Conservation (phyloP, 805 yeast species). For the Zygoascus bituminiphila region DNA sequence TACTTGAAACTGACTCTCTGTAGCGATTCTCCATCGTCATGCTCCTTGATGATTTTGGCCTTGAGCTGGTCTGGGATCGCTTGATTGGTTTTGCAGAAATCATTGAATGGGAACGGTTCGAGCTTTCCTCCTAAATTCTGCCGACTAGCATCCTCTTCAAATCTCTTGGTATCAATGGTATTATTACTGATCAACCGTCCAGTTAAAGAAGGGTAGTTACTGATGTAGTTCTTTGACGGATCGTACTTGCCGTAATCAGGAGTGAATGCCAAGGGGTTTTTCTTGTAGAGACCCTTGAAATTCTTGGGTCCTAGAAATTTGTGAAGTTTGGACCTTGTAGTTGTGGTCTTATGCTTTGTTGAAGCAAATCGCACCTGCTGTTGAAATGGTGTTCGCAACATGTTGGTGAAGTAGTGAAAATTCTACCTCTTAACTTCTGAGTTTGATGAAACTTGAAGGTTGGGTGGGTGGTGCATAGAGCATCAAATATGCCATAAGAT, state of each 20-base stretch:
- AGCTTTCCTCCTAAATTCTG: background rate
- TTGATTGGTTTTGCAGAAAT: slow-evolving; percentile 57
- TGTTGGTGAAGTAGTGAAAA: background rate
- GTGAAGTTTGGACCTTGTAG: slow-evolving; percentile 34
- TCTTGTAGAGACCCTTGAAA: slow-evolving; percentile 69
- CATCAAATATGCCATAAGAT: too few relatives aligned
- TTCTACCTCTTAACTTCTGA: too few relatives aligned
- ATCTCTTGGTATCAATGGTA: background rate
- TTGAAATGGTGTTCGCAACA: background rate
- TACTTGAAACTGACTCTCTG: slow-evolving; percentile 72
- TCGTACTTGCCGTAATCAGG: slow-evolving; percentile 73
- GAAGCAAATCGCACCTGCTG: slow-evolving; percentile 1
- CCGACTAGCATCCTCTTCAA: background rate
- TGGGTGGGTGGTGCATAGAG: too few relatives aligned
- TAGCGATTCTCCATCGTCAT: slow-evolving; percentile 45
- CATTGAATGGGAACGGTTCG: slow-evolving; percentile 75
- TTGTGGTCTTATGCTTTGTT: slow-evolving; percentile 4
- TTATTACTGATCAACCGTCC: background rate
- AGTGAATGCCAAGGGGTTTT: slow-evolving; percentile 69
- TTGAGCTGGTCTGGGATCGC: slow-evolving; percentile 53
- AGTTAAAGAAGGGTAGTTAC: slow-evolving; percentile 19
- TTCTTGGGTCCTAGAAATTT: slow-evolving; percentile 78
- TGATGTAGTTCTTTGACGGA: slow-evolving; percentile 38
- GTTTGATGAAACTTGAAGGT: too few relatives aligned
- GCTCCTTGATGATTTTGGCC: slow-evolving; percentile 48